Conservation (phyloP, 2,329 filamentous ascomycete genomes). For the Hypoxylon sp. region DNA sequence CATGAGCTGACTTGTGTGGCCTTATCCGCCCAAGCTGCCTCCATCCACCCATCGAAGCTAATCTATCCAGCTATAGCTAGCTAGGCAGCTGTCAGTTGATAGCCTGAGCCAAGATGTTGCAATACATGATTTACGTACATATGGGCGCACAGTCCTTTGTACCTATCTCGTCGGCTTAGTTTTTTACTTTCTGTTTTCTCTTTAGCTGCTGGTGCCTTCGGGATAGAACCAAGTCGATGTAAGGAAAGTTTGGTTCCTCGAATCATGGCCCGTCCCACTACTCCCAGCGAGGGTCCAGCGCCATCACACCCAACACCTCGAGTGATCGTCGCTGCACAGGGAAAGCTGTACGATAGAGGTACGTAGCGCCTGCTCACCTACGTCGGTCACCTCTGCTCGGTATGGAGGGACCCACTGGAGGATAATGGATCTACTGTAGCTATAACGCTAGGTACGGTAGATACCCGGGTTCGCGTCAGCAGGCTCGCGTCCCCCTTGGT, state of each 20-base stretch:
- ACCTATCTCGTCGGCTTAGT: conserved; percentile 24
- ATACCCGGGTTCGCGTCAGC: conserved; percentile 39
- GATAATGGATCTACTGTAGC: conserved; percentile 38
- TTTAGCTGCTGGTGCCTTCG: conserved; percentile 31
- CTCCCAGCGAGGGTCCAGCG: conserved; percentile 23
- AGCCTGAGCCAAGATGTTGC: conserved; percentile 42
- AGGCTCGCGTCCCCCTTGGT: conserved; percentile 34
- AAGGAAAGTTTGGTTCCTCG: conserved; percentile 33
- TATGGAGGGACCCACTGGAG: conserved; percentile 34
- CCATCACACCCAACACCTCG: conserved; percentile 25
- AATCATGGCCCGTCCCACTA: conserved; percentile 40
- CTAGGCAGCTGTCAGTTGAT: conserved; percentile 45
- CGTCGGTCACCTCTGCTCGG: conserved; percentile 42
- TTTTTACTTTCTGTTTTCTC: conserved; percentile 42
- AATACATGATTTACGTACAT: conserved; percentile 37
- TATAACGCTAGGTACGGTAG: conserved; percentile 39
- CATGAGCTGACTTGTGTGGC: conserved; percentile 11
- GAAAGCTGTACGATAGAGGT: conserved; percentile 25
- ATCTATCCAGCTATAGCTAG: conserved; percentile 46
- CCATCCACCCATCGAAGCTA: conserved; percentile 1
- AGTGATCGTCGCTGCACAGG: conserved; percentile 41
- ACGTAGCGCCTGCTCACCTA: conserved; percentile 38
- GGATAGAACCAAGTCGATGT: conserved; percentile 23
- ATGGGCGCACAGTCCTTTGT: conserved; percentile 6
- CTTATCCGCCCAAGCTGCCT: conserved; percentile 22